Evolutionary conservation across 2,329 filamentous ascomycete species (phyloP).

Genomic region (Monosporascus sp.): DNA sequence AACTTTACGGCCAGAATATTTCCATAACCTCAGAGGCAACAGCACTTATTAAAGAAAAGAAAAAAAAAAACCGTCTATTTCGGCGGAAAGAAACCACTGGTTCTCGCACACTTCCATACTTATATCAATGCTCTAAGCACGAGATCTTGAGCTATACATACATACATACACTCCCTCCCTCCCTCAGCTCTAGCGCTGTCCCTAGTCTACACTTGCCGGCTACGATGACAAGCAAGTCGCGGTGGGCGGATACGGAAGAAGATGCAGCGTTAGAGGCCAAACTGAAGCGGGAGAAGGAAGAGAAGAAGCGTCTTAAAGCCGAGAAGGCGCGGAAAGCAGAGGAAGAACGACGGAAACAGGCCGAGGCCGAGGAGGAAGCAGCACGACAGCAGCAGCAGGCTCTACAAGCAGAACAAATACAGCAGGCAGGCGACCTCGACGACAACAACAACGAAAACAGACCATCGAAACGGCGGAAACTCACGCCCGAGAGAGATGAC

Average conservation of each 20-base stretch:
- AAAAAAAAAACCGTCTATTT: no score
- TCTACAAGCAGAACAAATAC: slow-evolving; percentile 13
- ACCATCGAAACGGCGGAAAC: slow-evolving; percentile 57
- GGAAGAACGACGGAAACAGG: slow-evolving; percentile 34
- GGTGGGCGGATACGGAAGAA: slow-evolving; percentile 84
- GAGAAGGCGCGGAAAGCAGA: slow-evolving; percentile 72
- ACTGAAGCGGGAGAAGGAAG: slow-evolving; percentile 77
- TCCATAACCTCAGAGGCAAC: no score
- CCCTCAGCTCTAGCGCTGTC: no score
- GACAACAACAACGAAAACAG: slow-evolving; percentile 27
- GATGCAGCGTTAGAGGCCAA: slow-evolving; percentile 70
- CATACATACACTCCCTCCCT: not conserved
- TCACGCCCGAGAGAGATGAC: slow-evolving; percentile 41
- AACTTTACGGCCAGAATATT: no score
- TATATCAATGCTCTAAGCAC: no score
- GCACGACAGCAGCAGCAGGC: slow-evolving; percentile 21
- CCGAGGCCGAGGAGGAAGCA: slow-evolving; percentile 26
- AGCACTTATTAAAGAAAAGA: no score
- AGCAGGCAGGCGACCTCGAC: slow-evolving; percentile 22
- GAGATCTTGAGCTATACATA: not conserved
- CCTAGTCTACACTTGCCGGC: no score
- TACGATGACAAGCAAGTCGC: slow-evolving; percentile 64
- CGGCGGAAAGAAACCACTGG: no score
- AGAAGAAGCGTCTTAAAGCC: slow-evolving; percentile 78
- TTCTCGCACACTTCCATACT: no score